Evolutionary conservation across 306 rosid genomes (phyloP), one percentile per base, ranked within the genome.

Genomic region (Senna siamea): DNA sequence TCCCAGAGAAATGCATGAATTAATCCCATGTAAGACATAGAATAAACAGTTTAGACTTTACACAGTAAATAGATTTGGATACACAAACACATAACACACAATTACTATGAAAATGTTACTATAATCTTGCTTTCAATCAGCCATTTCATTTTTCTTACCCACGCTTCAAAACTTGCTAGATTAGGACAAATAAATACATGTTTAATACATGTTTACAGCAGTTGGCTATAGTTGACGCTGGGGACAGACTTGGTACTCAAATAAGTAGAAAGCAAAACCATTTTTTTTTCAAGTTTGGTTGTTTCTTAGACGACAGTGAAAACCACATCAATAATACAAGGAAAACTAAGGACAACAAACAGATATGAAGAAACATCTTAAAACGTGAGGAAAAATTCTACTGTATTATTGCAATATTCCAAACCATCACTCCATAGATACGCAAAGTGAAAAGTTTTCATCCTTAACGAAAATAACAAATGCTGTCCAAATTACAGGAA

Each of bases 1-100:
- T 86, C 79, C 85, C 37, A 14, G 58, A 69, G 51, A 79, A 72
- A 78, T 57, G 75, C 74, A 77, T 23, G 50, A 19, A 23, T 76
- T 47, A 80, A 81, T 79, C 44, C 55, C 20, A 37, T 51, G 51
- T 74, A 65, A 57, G 52, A 14, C 44, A 72, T 50, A 28, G 30
- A 46, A 17, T 40, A 9, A 11, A 46, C 20, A 66, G 53, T 17
- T 66, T 19, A 70, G 17, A 15, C 22, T 35, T 37, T 6, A 35
- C 46, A 35, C 10, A 63, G 22, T 19, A 7, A 9, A 9, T 6
- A 15, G 14, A 63, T 15, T 61, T 63, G 26, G 5, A 40, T 7
- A 14, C 28, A 34, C 2, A 19, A 18, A 26, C 17, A 23, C 30
- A 37, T 37, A n/a, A 37, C 48, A 51, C 32, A 50, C 15, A 15